Percentiles rank a stretch among this genome's conserved stretches.
Conservation (phyloP, 2,329 filamentous ascomycete species). For the Aspergillus felis region DNA sequence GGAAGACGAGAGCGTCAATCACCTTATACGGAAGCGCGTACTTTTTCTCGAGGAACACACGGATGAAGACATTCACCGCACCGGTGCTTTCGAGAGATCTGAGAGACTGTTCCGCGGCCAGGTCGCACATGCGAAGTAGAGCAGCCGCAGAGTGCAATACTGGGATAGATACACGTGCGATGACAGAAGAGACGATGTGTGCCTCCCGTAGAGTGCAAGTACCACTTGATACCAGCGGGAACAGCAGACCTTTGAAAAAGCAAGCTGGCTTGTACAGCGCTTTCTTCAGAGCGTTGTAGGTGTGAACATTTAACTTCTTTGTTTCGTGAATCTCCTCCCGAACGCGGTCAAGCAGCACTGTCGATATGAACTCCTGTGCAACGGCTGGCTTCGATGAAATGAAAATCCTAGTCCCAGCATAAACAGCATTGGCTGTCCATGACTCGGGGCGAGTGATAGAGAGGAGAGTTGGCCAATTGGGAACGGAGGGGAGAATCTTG, state of each 20-base stretch:
- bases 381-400: constrained; percentile 76
- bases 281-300: constrained; percentile 93
- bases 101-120: constrained; percentile 84
- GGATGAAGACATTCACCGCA: constrained; percentile 93
- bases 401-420: constrained; percentile 89
- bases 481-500: constrained; percentile 90
- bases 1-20: constrained; percentile 90
- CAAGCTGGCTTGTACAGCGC: constrained; percentile 88
- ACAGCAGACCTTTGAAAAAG: constrained; percentile 95
- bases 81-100: constrained; percentile 76
- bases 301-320: constrained; percentile 90
- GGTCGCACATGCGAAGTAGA: constrained; percentile 86
- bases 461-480: constrained; percentile 86
- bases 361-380: constrained; percentile 80
- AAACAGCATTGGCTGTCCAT: constrained; percentile 77
- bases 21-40: constrained; percentile 95
- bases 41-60: constrained; percentile 89
- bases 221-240: constrained; percentile 78
- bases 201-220: constrained; percentile 92
- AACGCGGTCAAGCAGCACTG: constrained; percentile 83
- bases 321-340: constrained; percentile 90
- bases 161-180: constrained; percentile 79
- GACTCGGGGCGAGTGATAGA: constrained; percentile 75
- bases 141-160: constrained; percentile 91
- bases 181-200: constrained; percentile 81